A percentile compares a stretch with the other conserved stretches of the same genome.
These are phyloP conservation scores for Rhizoclosmatium globosum DNA, from an alignment of 192 early-diverging fungal genomes.

Conservation along the genomic window DNA sequence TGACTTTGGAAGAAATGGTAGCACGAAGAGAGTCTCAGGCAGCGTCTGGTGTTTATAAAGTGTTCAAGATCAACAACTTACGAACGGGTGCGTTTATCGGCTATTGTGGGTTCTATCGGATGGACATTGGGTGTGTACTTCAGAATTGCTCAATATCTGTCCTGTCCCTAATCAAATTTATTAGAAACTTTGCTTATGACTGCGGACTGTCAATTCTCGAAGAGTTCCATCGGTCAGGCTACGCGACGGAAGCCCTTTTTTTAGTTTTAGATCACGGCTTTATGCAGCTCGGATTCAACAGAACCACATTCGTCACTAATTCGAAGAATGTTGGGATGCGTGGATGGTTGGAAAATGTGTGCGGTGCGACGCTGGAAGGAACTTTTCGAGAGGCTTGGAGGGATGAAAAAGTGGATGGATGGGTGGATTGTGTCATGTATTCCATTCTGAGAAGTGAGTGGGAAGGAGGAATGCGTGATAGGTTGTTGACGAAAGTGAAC, in stretches of 20 bases:
- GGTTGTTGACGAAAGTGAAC: background rate
- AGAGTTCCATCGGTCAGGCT: background rate
- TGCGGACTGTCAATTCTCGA: background rate
- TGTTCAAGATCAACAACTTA: background rate
- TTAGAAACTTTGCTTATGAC: slow-evolving; percentile 1
- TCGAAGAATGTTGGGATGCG: slow-evolving; percentile 13
- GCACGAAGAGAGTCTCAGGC: background rate
- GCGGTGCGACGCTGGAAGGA: slow-evolving; percentile 6
- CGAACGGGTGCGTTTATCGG: slow-evolving; percentile 7
- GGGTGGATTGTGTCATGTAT: slow-evolving; percentile 6
- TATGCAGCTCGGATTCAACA: slow-evolving; percentile 6
- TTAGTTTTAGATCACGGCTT: slow-evolving; percentile 17
- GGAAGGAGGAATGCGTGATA: slow-evolving; percentile 10
- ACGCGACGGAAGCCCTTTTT: slow-evolving; percentile 18
- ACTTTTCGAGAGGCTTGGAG: background rate
- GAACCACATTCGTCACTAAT: slow-evolving; percentile 20
- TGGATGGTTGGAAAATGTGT: slow-evolving; percentile 8
- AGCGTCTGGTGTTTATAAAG: background rate
- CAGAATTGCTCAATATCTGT: background rate
- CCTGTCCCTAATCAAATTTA: background rate
- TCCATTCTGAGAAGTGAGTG: slow-evolving; percentile 19
- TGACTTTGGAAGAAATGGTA: background rate
- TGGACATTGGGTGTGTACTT: background rate
- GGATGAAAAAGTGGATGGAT: background rate
- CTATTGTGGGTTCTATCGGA: slow-evolving; percentile 13